These are phyloP conservation scores for Aspergillus fischeri DNA, from an alignment of 2,329 filamentous ascomycete genomes.

Conservation along the genomic window DNA sequence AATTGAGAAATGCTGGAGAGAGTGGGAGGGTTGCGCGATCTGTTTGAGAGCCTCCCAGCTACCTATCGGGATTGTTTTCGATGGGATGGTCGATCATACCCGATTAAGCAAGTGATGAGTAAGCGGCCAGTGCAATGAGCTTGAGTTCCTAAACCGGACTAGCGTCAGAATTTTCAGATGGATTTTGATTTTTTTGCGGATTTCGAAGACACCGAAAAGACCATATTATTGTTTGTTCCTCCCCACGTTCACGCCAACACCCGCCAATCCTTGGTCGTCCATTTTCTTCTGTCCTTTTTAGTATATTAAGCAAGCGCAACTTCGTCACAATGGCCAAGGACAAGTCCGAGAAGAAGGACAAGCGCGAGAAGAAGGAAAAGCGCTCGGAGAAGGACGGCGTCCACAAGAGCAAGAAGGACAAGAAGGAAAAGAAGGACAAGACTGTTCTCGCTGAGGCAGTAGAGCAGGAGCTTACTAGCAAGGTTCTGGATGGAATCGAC, in stretches of 20 bases:
- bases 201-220: constrained; percentile 13
- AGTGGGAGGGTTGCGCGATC: background rate
- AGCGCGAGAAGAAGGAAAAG: constrained; percentile 43
- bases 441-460: constrained; percentile 35
- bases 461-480: constrained; percentile 36
- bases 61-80: constrained; percentile 15
- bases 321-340: constrained; percentile 42
- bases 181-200: constrained; percentile 26
- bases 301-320: constrained; percentile 8
- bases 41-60: background rate
- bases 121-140: constrained; percentile 16
- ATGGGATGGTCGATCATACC: constrained; percentile 7
- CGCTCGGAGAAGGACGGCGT: constrained; percentile 45
- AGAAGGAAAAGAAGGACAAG: constrained; percentile 44
- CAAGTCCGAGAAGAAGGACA: constrained; percentile 44
- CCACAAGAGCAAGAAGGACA: constrained; percentile 45
- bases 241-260: constrained; percentile 16
- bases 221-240: constrained; percentile 16
- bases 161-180: constrained; percentile 35
- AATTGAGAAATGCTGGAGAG: background rate
- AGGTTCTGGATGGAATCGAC: constrained; percentile 35
- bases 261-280: constrained; percentile 8
- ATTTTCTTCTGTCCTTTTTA: constrained; percentile 4
- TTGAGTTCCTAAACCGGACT: constrained; percentile 22
- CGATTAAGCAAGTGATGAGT: constrained; percentile 19